Conservation (phyloP, 305 asterid species). For the Fraxinus nigra region DNA sequence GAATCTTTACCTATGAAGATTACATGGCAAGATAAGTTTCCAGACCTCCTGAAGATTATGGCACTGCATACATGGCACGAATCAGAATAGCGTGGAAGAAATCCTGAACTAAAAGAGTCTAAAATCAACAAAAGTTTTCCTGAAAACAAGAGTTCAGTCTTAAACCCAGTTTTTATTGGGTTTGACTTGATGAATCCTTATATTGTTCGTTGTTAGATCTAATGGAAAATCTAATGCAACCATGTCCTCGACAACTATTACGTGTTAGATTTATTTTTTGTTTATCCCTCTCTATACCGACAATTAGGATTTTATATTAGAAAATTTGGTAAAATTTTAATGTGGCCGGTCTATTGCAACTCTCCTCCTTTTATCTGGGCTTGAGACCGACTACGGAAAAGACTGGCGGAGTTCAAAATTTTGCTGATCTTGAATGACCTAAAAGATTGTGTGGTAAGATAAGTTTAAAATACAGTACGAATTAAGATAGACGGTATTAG, state of each 20-base stretch:
- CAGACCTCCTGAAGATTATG: neutral
- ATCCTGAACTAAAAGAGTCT: neutral
- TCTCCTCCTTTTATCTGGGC: neutral
- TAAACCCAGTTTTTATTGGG: too few species aligned
- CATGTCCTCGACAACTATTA: too few species aligned
- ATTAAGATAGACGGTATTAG: slow-evolving; percentile 21
- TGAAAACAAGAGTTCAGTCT: too few species aligned
- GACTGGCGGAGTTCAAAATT: neutral
- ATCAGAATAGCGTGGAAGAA: neutral
- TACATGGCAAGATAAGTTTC: neutral
- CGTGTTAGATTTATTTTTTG: neutral
- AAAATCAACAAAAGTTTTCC: neutral
- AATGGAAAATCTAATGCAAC: neutral
- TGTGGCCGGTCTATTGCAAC: neutral
- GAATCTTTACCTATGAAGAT: neutral
- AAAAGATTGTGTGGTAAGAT: neutral
- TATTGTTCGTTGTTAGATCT: neutral
- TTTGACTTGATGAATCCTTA: too few species aligned
- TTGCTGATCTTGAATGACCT: neutral
- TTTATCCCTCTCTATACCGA: neutral
- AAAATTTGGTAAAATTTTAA: too few species aligned
- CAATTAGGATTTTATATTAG: too few species aligned
- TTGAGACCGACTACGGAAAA: neutral
- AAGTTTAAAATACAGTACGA: slow-evolving; percentile 13
- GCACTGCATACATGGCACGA: neutral